phyloP scores from a whole-genome alignment of 1,139 yeast genomes.

The Kurtzmaniella quercitrusa region DNA sequence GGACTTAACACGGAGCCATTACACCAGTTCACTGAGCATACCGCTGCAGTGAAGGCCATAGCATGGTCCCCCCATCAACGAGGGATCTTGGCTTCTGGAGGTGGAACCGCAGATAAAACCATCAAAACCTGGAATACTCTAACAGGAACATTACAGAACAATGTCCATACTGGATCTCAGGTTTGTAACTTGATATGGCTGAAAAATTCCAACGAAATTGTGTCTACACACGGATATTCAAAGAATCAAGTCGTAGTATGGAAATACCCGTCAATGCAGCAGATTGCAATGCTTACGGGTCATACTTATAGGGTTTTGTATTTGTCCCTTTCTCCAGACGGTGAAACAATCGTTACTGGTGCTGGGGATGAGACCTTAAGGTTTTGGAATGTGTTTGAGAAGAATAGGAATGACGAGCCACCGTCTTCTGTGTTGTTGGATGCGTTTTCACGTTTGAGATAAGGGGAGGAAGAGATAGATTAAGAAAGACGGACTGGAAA shows the following conservation, averaged over 20 bases:
- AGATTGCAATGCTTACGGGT: conserved; percentile 88
- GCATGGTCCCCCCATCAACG: conserved; percentile 98
- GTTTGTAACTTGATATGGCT: conserved; percentile 96
- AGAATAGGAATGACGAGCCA: conserved; percentile 53
- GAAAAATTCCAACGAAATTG: conserved; percentile 83
- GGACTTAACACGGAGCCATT: conserved; percentile 69
- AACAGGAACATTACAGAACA: conserved; percentile 68
- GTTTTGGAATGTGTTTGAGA: conserved; percentile 90
- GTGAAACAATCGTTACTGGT: conserved; percentile 96
- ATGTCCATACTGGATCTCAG: conserved; percentile 91
- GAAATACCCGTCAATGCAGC: conserved; percentile 93
- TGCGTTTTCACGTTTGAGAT: conserved; percentile 75
- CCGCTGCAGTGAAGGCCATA: conserved; percentile 93
- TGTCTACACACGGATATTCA: conserved; percentile 93
- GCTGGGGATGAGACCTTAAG: conserved; percentile 97
- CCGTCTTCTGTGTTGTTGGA: conserved; percentile 66
- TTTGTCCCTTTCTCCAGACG: conserved; percentile 91
- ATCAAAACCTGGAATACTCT: conserved; percentile 91
- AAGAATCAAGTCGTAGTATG: conserved; percentile 88
- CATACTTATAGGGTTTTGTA: conserved; percentile 92
- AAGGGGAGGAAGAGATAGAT: conserved; percentile 8
- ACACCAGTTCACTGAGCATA: conserved; percentile 73
- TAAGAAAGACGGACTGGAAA: background rate
- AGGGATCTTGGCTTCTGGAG: conserved; percentile 91
- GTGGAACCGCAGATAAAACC: conserved; percentile 92